Evolutionary conservation across 2,329 filamentous ascomycete genomes (phyloP).

Genomic region (Fusarium pseudonygamai): DNA sequence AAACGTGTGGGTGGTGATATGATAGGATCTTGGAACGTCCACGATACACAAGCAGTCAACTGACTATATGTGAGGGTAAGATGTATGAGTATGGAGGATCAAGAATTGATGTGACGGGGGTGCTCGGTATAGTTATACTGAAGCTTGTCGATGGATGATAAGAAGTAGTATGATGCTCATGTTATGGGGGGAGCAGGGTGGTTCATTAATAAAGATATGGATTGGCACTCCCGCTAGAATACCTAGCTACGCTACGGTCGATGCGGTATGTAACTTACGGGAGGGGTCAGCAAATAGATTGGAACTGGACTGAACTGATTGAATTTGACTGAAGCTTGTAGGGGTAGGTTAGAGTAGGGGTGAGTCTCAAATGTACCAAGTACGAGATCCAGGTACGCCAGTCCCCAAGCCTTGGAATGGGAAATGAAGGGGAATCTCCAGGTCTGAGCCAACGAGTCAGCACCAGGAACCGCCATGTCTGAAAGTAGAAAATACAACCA

Average conservation of each 20-base stretch:
- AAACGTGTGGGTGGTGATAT: conserved; percentile 39
- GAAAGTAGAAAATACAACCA: conserved; percentile 25
- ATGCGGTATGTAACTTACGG: conserved; percentile 17
- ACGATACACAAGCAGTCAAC: conserved; percentile 2
- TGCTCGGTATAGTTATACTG: conserved; percentile 26
- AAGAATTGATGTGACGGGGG: conserved; percentile 6
- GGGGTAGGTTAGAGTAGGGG: background rate
- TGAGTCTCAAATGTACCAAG: conserved; percentile 27
- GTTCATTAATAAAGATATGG: conserved; percentile 37
- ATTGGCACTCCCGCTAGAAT: conserved; percentile 5
- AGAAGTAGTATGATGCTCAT: conserved; percentile 31
- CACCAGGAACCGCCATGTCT: conserved; percentile 24
- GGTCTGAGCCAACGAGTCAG: conserved; percentile 32
- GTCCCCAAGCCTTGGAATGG: conserved; percentile 14
- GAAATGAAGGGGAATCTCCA: conserved; percentile 35
- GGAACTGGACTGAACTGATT: background rate
- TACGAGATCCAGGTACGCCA: conserved; percentile 32
- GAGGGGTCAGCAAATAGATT: conserved; percentile 42
- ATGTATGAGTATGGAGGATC: background rate
- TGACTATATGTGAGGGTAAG: conserved; percentile 2
- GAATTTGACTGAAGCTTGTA: conserved; percentile 8
- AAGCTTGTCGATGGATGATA: conserved; percentile 8
- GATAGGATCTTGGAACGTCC: conserved; percentile 24
- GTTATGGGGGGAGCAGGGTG: conserved; percentile 27
- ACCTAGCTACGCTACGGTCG: background rate